Conservation (phyloP, 73 alveolate genomes). For the Paramecium sonneborni region DNA sequence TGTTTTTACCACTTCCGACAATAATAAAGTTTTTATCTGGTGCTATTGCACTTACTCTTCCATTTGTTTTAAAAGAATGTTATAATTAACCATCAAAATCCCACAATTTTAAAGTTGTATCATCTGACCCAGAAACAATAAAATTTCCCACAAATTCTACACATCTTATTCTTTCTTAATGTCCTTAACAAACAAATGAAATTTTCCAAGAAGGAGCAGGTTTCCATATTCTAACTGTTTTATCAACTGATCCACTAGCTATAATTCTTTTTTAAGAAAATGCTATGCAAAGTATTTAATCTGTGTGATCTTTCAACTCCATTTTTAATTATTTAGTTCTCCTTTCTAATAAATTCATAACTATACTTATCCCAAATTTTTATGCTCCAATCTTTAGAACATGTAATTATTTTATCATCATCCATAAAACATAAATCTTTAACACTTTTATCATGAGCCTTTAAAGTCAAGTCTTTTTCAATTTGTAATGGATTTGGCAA, state of each 20-base stretch:
- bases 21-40: neutral
- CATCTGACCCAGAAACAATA: constrained; percentile 36
- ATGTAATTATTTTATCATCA: constrained; percentile 6
- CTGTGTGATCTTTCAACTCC: neutral
- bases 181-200: neutral
- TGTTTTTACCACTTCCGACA: neutral
- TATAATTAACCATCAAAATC: neutral
- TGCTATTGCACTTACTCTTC: constrained; percentile 26
- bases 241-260: constrained; percentile 38
- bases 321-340: neutral
- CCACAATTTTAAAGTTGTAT: constrained; percentile 44
- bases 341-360: neutral
- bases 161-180: constrained; percentile 30
- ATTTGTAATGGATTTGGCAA: neutral
- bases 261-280: neutral
- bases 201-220: constrained; percentile 12
- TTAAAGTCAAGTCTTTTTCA: neutral
- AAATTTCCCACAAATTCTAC: neutral
- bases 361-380: constrained; percentile 50
- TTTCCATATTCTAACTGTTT: constrained; percentile 46
- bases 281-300: neutral
- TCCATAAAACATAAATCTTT: constrained; percentile 38
- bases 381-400: neutral
- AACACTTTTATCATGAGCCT: constrained; percentile 45
- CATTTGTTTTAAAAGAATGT: neutral